Evolutionary conservation across 495 filamentous ascomycete genomes (phyloP), one percentile per base, ranked within the genome.

Genomic region (Penicillium manginii): DNA sequence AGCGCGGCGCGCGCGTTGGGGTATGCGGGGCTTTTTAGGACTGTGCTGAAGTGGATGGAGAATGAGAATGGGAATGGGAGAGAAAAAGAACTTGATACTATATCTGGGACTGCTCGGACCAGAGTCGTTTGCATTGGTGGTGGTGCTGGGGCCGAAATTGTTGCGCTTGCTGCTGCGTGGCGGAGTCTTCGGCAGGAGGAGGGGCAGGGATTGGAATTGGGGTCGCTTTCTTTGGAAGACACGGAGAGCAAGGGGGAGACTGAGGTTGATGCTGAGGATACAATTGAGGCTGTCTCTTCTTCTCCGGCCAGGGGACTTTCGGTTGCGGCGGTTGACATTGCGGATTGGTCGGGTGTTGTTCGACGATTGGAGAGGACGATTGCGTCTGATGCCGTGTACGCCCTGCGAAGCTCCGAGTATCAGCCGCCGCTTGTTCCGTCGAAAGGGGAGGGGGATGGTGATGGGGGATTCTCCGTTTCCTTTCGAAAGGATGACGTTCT

Each of bases 71-170:
- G 19, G n/a, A 37, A 14, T 37, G 7, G 0, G 35, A 11, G 35
- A 5, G 31, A 33, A n/a, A n/a, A 6, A 3, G 12, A n/a, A 3
- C 12, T 0, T 37, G 35, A 12, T 37, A 4, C 2, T n/a, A n/a
- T 12, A 37, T 37, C 35, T 37, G 35, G 15, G 39, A 12, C 23
- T 21, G 9, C 14, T 19, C 39, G 23, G 4, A 58, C 59, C n/a
- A 78, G 76, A 48, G 71, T 89, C 6, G 80, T 91, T 14, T 89
- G 86, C 63, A 83, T 98, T 65, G 94, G 94, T 40, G 94, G 92
- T 39, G 92, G 91, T 35, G 91, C 91, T 2, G 88, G 88, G 0
- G 92, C 92, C 14, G 94, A 98, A 73, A 76, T 92, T 35, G 86
- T 90, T 22, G 92, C 88, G 32, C 74, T 93, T 22, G 91, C 82